phyloP scores from a whole-genome alignment of 106 monocot genomes.

The Phalaenopsis aphrodite region DNA sequence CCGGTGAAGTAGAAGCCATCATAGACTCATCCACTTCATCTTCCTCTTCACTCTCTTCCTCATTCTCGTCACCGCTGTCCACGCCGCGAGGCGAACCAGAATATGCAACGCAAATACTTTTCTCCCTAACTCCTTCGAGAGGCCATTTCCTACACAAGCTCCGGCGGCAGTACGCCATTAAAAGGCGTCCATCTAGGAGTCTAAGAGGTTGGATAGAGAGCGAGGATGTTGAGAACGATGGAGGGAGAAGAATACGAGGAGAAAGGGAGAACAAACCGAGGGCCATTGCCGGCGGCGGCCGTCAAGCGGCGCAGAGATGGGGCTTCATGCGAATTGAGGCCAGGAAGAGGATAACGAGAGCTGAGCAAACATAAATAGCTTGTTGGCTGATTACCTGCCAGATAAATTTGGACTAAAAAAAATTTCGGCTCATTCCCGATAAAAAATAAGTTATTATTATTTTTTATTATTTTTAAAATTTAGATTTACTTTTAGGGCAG shows the following conservation, averaged over 20 bases:
- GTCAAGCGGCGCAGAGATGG: not conserved
- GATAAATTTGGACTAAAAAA: too few species aligned
- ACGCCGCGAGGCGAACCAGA: constrained; percentile 13
- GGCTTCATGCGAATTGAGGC: not conserved
- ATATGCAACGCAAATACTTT: not conserved
- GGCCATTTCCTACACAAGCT: not conserved
- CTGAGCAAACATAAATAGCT: too few species aligned
- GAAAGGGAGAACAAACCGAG: not conserved
- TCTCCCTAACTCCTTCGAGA: not conserved
- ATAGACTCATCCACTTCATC: constrained; percentile 18
- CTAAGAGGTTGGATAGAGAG: not conserved
- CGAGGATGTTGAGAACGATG: not conserved
- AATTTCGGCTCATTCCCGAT: too few species aligned
- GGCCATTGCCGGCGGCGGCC: constrained; percentile 1
- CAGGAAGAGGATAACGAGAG: not conserved
- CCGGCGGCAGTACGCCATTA: not conserved
- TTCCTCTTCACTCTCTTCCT: constrained; percentile 17
- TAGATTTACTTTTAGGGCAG: too few species aligned
- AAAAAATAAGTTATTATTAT: too few species aligned
- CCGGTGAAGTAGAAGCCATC: constrained; percentile 27
- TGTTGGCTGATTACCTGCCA: too few species aligned
- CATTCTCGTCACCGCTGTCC: constrained; percentile 17
- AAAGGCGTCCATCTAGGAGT: not conserved
- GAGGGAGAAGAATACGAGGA: not conserved
- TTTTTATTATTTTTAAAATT: too few species aligned